Evolutionary conservation across 2,329 filamentous ascomycete species (phyloP).

Genomic region (Penicillium sp.): DNA sequence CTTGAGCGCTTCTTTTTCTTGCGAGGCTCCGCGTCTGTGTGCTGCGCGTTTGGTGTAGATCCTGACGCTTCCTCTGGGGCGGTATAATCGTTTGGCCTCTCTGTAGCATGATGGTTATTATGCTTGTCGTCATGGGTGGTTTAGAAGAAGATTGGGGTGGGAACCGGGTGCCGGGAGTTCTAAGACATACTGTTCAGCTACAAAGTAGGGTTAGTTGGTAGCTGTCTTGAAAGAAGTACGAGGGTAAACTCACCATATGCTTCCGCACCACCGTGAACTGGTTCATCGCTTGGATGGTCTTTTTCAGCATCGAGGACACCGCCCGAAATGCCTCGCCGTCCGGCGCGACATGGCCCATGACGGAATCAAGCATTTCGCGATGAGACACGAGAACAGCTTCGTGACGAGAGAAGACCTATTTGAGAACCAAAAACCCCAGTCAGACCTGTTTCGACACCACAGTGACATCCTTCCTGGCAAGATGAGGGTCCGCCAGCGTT

Average conservation of each 20-base stretch:
- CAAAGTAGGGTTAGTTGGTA: neutral
- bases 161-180: neutral
- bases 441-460: too few species aligned
- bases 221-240: too few species aligned
- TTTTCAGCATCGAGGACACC: slow-evolving; percentile 43
- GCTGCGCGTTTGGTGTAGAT: slow-evolving; percentile 6
- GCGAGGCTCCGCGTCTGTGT: slow-evolving; percentile 15
- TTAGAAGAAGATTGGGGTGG: neutral
- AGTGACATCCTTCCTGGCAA: neutral
- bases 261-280: slow-evolving; percentile 41
- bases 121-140: neutral
- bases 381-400: slow-evolving; percentile 46
- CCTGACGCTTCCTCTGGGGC: neutral
- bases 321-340: slow-evolving; percentile 34
- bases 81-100: slow-evolving; percentile 4
- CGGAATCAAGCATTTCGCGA: slow-evolving; percentile 41
- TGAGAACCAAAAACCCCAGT: neutral
- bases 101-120: neutral
- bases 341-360: slow-evolving; percentile 34
- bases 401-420: slow-evolving; percentile 46
- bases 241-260: slow-evolving; percentile 37
- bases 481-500: neutral
- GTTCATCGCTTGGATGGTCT: slow-evolving; percentile 42
- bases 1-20: slow-evolving; percentile 21
- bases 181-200: slow-evolving; percentile 26